Evolutionary conservation across 176 grass and related monocot genomes (phyloP).

Genomic region (Phragmites australis): DNA sequence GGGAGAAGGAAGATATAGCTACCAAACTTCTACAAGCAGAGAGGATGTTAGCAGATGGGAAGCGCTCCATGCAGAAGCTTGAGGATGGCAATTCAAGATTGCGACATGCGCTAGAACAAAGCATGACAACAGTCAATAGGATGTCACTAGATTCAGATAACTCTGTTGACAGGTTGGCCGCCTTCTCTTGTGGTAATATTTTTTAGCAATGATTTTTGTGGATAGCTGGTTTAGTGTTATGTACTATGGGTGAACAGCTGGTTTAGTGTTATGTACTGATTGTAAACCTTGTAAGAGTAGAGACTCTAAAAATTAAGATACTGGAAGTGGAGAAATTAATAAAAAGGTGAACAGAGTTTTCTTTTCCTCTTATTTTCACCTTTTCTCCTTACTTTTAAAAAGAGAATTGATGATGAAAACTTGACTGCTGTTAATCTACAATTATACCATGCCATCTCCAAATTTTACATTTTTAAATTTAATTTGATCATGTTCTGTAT

Average conservation of each 20-base stretch:
- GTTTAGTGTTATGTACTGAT: slow-evolving; percentile 9
- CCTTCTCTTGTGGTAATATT: background rate
- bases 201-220: background rate
- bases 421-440: background rate
- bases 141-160: slow-evolving; percentile 99
- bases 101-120: slow-evolving; percentile 77
- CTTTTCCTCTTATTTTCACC: background rate
- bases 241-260: background rate
- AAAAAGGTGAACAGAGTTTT: background rate
- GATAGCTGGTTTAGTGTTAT: slow-evolving; percentile 24
- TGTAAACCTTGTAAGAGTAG: too few species aligned
- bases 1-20: slow-evolving; percentile 68
- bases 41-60: slow-evolving; percentile 74
- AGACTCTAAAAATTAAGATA: background rate
- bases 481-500: background rate
- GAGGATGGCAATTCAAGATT: slow-evolving; percentile 97
- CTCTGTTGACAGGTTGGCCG: slow-evolving; percentile 76
- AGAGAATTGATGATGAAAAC: slow-evolving; percentile 5
- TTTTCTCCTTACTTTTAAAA: background rate
- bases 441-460: background rate
- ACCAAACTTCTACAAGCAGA: slow-evolving; percentile 73
- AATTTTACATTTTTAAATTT: background rate
- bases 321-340: background rate
- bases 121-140: slow-evolving; percentile 86
- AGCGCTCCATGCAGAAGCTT: slow-evolving; percentile 85